Percentiles rank a stretch among this genome's conserved stretches.
Evolutionary conservation across 2,329 filamentous ascomycete species (phyloP).

Genomic region (Aspergillus neotritici): DNA sequence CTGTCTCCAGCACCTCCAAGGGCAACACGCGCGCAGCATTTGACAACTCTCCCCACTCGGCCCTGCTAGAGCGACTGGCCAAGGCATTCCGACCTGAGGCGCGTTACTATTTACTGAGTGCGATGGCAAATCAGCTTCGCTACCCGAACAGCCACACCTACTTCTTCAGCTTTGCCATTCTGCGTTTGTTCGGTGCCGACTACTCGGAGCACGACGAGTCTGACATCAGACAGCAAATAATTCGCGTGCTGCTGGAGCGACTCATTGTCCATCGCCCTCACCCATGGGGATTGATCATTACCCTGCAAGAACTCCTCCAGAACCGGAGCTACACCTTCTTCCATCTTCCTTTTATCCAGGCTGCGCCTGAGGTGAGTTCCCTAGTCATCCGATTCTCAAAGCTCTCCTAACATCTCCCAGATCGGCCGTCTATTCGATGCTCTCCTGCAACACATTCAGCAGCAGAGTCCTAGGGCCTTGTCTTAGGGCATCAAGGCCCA

Average conservation of each 20-base stretch:
- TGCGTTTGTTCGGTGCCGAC: conserved; percentile 78
- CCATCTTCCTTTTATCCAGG: conserved; percentile 85
- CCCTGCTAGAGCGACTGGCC: conserved; percentile 68
- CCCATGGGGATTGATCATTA: conserved; percentile 89
- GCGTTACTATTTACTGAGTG: conserved; percentile 76
- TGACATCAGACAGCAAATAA: conserved; percentile 84
- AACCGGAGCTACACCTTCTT: conserved; percentile 90
- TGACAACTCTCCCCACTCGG: conserved; percentile 62
- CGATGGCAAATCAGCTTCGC: conserved; percentile 85
- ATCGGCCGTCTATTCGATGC: conserved; percentile 43
- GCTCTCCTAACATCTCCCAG: conserved; percentile 15
- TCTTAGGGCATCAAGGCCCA: conserved; percentile 19
- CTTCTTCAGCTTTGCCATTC: conserved; percentile 81
- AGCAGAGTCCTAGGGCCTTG: conserved; percentile 43
- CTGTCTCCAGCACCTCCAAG: conserved; percentile 56
- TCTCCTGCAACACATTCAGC: conserved; percentile 42
- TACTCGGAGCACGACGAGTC: conserved; percentile 63
- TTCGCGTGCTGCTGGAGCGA: conserved; percentile 80
- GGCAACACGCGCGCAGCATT: conserved; percentile 56
- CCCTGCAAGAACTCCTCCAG: conserved; percentile 82
- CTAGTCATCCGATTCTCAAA: conserved; percentile 4
- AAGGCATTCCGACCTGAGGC: conserved; percentile 70
- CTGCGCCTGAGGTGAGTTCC: conserved; percentile 68
- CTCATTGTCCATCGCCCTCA: conserved; percentile 85
- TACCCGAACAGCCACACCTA: conserved; percentile 85